phyloP scores from a whole-genome alignment of 192 early-diverging fungal species.

The Entomortierella lignicola region DNA sequence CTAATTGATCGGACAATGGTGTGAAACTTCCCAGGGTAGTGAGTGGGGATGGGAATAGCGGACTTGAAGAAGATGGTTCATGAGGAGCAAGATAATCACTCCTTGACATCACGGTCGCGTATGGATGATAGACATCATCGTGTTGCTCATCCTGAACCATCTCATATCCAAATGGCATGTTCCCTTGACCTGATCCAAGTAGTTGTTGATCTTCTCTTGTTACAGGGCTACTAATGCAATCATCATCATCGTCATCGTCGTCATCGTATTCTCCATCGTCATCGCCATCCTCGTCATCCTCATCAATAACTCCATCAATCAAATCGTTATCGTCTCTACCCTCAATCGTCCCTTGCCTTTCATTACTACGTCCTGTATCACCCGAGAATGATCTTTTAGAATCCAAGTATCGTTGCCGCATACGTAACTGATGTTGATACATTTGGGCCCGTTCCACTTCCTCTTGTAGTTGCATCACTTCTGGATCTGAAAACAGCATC shows the following conservation, averaged over 20 bases:
- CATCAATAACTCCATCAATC: background rate
- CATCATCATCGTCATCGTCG: background rate
- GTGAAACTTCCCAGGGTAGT: slow-evolving; percentile 41
- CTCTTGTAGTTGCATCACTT: slow-evolving; percentile 34
- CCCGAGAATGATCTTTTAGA: slow-evolving; percentile 8
- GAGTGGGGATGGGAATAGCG: slow-evolving; percentile 45
- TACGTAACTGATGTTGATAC: slow-evolving; percentile 4
- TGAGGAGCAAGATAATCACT: slow-evolving; percentile 41
- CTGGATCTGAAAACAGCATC: slow-evolving; percentile 49
- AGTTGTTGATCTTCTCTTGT: slow-evolving; percentile 1
- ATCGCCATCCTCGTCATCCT: slow-evolving; percentile 1
- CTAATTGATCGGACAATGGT: slow-evolving; percentile 1
- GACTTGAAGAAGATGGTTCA: slow-evolving; percentile 49
- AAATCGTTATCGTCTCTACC: background rate
- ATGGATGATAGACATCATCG: slow-evolving; percentile 8
- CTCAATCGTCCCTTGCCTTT: background rate
- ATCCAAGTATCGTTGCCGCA: slow-evolving; percentile 15
- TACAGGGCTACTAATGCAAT: background rate
- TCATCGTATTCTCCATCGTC: slow-evolving; percentile 2
- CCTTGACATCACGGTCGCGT: slow-evolving; percentile 28
- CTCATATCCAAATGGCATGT: slow-evolving; percentile 29
- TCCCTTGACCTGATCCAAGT: background rate
- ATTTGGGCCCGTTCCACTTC: slow-evolving; percentile 19
- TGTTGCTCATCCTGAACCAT: slow-evolving; percentile 28
- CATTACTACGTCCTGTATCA: background rate